Percentiles rank a stretch among this genome's conserved stretches.
Conservation (phyloP, 2,329 filamentous ascomycete species). For the Cercospora janseana region DNA sequence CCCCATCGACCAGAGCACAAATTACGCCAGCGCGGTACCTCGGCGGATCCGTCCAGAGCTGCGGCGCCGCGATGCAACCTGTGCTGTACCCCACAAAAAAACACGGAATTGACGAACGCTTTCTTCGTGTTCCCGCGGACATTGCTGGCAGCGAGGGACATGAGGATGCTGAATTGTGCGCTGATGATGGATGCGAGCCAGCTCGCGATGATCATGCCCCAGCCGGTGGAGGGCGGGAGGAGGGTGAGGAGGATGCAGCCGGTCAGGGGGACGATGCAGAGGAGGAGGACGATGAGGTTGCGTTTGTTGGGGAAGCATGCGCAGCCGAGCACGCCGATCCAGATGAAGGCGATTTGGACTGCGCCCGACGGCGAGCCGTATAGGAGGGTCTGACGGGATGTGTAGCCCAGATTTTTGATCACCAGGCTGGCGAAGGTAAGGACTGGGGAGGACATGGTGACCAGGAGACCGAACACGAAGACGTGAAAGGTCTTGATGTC, state of each 20-base stretch:
- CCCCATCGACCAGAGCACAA: conserved; percentile 48
- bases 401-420: conserved; percentile 50
- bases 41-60: conserved; percentile 49
- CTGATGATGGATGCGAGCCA: conserved; percentile 51
- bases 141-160: conserved; percentile 50
- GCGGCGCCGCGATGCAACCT: conserved; percentile 49
- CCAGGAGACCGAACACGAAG: conserved; percentile 49
- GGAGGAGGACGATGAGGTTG: conserved; percentile 41
- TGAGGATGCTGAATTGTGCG: conserved; percentile 43
- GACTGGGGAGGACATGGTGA: conserved; percentile 50
- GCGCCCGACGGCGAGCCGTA: conserved; percentile 51
- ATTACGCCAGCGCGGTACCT: conserved; percentile 51
- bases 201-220: conserved; percentile 50
- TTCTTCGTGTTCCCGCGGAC: conserved; percentile 55
- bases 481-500: conserved; percentile 49
- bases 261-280: conserved; percentile 46
- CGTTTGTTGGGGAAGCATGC: conserved; percentile 43
- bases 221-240: conserved; percentile 43
- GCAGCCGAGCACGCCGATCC: conserved; percentile 46
- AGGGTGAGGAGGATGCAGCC: conserved; percentile 48
- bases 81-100: conserved; percentile 53
- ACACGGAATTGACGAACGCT: conserved; percentile 48
- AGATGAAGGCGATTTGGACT: conserved; percentile 48
- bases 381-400: conserved; percentile 48
- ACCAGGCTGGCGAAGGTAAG: conserved; percentile 52